Percentiles rank a stretch among this genome's conserved stretches.
phyloP scores from a whole-genome alignment of 768 basidiomycete genomes.

The Filobasidium wieringae region DNA sequence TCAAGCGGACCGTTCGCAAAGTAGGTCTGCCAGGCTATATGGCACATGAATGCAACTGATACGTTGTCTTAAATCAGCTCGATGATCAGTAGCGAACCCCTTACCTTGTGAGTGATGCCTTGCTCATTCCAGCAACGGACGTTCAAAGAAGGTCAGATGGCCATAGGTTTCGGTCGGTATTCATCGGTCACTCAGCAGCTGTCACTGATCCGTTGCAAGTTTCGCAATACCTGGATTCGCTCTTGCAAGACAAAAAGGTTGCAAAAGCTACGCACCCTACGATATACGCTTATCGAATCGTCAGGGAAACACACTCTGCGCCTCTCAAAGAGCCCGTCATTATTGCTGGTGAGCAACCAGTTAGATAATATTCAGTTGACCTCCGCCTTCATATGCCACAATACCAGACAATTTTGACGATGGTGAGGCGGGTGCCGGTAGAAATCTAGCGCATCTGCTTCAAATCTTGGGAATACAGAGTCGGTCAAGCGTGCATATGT shows the following conservation, averaged over 20 bases:
- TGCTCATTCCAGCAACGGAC: constrained; percentile 39
- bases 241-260: constrained; percentile 38
- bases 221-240: constrained; percentile 32
- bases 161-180: constrained; percentile 69
- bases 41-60: neutral
- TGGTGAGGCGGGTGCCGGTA: constrained; percentile 85
- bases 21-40: neutral
- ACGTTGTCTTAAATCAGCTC: neutral
- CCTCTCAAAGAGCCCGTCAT: constrained; percentile 17
- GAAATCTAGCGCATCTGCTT: constrained; percentile 75
- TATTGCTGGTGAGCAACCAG: constrained; percentile 15
- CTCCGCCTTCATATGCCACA: too few relatives aligned
- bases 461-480: constrained; percentile 50
- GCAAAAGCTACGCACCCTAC: constrained; percentile 30
- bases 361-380: neutral
- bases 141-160: constrained; percentile 68
- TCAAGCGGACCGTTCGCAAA: neutral
- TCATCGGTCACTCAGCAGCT: constrained; percentile 71
- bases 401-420: constrained; percentile 84
- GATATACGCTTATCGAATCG: constrained; percentile 28
- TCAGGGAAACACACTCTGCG: constrained; percentile 27
- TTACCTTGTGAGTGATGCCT: neutral
- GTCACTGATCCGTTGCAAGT: constrained; percentile 70
- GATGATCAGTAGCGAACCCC: neutral
- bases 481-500: neutral